phyloP scores from a whole-genome alignment of 768 basidiomycete species.

The Coprinopsis strossmayeri region DNA sequence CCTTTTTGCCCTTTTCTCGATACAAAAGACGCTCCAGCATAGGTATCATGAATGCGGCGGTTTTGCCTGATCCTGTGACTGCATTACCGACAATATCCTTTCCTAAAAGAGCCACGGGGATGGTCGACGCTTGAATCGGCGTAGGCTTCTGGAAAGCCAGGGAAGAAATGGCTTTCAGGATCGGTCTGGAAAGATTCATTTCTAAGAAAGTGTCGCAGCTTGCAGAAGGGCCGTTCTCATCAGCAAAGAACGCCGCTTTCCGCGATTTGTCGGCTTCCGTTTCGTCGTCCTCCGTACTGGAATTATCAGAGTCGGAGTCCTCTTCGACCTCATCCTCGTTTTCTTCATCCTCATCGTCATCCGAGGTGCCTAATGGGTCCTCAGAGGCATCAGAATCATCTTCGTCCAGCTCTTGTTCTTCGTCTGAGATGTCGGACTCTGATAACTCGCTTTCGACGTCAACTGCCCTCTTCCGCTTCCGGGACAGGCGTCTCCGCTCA shows the following conservation, averaged over 20 bases:
- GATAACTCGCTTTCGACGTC: constrained; percentile 32
- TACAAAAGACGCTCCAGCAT: constrained; percentile 90
- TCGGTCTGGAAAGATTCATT: constrained; percentile 93
- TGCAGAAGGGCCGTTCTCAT: constrained; percentile 39
- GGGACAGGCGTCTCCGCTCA: constrained; percentile 51
- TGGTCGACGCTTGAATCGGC: constrained; percentile 91
- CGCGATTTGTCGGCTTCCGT: constrained; percentile 66
- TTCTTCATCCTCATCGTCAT: constrained; percentile 16
- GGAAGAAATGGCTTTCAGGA: constrained; percentile 83
- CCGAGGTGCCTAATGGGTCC: constrained; percentile 28
- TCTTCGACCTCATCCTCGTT: constrained; percentile 18
- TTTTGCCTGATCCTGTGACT: constrained; percentile 97
- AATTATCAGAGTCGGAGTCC: constrained; percentile 16
- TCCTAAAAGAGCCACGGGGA: constrained; percentile 89
- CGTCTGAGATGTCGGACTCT: constrained; percentile 24
- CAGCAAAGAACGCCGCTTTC: constrained; percentile 86
- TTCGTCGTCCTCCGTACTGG: constrained; percentile 33
- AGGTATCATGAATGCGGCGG: constrained; percentile 94
- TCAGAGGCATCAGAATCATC: constrained; percentile 18
- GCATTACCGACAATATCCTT: constrained; percentile 96
- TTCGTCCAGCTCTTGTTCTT: constrained; percentile 21
- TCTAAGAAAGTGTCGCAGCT: constrained; percentile 77
- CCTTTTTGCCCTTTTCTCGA: constrained; percentile 82
- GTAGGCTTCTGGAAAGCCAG: constrained; percentile 82
- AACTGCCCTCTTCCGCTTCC: constrained; percentile 58